Conservation (phyloP, 495 filamentous ascomycete genomes). For the Beverwykella pulmonaria region DNA sequence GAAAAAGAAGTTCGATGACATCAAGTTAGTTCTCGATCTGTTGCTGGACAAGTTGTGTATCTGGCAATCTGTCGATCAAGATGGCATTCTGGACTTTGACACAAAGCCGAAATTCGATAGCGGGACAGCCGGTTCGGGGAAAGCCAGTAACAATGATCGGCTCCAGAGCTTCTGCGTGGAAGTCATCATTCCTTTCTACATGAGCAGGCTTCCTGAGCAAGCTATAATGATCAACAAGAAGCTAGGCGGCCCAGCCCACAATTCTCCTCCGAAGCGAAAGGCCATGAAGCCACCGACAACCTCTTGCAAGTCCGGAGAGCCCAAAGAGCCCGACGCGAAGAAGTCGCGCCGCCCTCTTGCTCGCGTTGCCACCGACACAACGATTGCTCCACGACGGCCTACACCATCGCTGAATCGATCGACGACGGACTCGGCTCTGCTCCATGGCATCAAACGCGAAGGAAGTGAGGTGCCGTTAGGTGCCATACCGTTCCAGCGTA, state of each 20-base stretch:
- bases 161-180: slow-evolving; percentile 84
- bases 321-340: slow-evolving; percentile 54
- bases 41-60: slow-evolving; percentile 91
- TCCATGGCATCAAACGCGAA: slow-evolving; percentile 64
- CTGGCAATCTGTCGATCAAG: slow-evolving; percentile 79
- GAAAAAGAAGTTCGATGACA: slow-evolving; percentile 58
- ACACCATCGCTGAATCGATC: slow-evolving; percentile 64
- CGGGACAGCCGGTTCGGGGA: slow-evolving; percentile 35
- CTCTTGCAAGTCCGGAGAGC: slow-evolving; percentile 55
- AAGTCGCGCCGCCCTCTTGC: slow-evolving; percentile 63
- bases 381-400: slow-evolving; percentile 32
- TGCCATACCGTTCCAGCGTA: slow-evolving; percentile 51
- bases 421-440: slow-evolving; percentile 61
- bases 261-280: slow-evolving; percentile 63
- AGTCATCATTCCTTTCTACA: slow-evolving; percentile 92
- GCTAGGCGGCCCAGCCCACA: slow-evolving; percentile 72
- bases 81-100: slow-evolving; percentile 48
- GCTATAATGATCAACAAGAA: slow-evolving; percentile 82
- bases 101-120: slow-evolving; percentile 4
- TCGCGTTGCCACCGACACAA: slow-evolving; percentile 67
- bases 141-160: slow-evolving; percentile 50
- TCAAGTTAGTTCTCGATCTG: slow-evolving; percentile 72
- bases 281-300: slow-evolving; percentile 46
- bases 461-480: slow-evolving; percentile 61
- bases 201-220: slow-evolving; percentile 76